phyloP scores from a whole-genome alignment of 805 yeast species.

The Wickerhamomyces hampshirensis region DNA sequence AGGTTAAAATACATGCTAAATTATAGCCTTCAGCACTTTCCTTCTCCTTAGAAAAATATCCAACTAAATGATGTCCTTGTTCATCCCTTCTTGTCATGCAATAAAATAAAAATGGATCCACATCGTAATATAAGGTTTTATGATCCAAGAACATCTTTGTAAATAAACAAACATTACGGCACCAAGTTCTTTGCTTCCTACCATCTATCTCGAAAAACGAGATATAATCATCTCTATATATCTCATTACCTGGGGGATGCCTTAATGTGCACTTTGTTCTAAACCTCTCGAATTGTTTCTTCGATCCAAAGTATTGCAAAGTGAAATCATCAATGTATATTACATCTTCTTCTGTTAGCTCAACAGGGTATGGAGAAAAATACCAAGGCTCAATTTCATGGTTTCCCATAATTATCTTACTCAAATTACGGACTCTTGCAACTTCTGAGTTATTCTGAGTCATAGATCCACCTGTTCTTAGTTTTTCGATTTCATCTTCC shows the following conservation, averaged over 20 bases:
- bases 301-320: constrained; percentile 80
- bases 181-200: constrained; percentile 93
- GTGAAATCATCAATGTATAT: constrained; percentile 91
- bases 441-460: constrained; percentile 84
- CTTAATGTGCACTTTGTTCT: constrained; percentile 80
- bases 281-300: constrained; percentile 89
- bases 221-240: constrained; percentile 86
- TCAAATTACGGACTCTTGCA: constrained; percentile 83
- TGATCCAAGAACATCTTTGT: constrained; percentile 91
- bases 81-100: constrained; percentile 91
- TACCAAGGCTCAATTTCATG: constrained; percentile 98
- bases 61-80: constrained; percentile 92
- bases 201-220: constrained; percentile 98
- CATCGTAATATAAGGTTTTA: constrained; percentile 94
- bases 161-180: constrained; percentile 88
- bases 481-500: constrained; percentile 88
- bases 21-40: constrained; percentile 94
- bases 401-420: constrained; percentile 77
- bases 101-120: constrained; percentile 93
- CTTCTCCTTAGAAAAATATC: constrained; percentile 94
- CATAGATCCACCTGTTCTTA: constrained; percentile 96
- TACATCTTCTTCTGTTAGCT: constrained; percentile 86
- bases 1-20: constrained; percentile 92
- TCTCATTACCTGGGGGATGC: constrained; percentile 98
- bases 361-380: constrained; percentile 95